Evolutionary conservation across 2,329 filamentous ascomycete species (phyloP).

Genomic region (Elsinoe fawcettii): DNA sequence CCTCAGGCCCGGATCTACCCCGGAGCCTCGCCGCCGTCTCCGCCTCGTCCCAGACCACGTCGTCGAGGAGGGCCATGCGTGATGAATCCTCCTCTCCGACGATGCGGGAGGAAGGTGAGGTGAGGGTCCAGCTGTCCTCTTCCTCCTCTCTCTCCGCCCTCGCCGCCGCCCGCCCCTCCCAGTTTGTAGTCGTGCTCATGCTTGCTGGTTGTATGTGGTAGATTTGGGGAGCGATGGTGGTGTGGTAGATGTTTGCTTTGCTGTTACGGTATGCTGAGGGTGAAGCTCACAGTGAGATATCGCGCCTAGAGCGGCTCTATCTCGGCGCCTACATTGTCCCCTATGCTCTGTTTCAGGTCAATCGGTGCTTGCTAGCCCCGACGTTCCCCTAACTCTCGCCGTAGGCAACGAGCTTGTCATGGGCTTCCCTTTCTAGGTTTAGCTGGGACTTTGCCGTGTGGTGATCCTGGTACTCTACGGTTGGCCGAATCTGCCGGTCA

Average conservation of each 20-base stretch:
- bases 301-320: not conserved
- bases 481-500: not conserved
- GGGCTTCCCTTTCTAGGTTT: not conserved
- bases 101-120: not conserved
- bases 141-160: not conserved
- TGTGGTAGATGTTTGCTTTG: not conserved
- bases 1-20: not conserved
- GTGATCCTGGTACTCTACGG: not conserved
- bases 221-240: not conserved
- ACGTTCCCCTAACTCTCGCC: not conserved
- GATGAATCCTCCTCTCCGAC: constrained; percentile 1
- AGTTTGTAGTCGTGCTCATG: not conserved
- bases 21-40: not conserved
- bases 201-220: not conserved
- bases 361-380: not conserved
- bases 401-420: constrained; percentile 1
- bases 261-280: not conserved
- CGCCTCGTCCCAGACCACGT: constrained; percentile 5
- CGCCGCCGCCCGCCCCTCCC: not conserved
- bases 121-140: constrained; percentile 3
- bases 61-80: constrained; percentile 1
- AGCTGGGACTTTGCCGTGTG: not conserved
- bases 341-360: not conserved
- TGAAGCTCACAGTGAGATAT: not conserved
- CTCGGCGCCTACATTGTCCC: not conserved